Base-by-base conservation (phyloP, 164 flowering plant species). In the Chimonanthus praecox region DNA sequence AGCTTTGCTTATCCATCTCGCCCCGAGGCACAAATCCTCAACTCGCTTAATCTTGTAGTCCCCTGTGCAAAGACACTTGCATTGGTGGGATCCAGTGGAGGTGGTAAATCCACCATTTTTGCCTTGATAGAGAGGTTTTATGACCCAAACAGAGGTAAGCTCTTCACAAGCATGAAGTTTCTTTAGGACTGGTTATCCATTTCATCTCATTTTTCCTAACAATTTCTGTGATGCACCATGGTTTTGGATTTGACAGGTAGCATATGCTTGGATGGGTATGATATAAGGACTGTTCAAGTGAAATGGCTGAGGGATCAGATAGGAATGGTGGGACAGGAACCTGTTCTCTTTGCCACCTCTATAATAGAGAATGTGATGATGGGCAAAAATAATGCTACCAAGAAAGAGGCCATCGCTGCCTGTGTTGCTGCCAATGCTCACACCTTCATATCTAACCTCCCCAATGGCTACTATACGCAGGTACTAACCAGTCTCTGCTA, bases 261-360 rank as follows among this genome's bases (percentile, higher is more conserved):
- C 5, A 64, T 89, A 43, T 78, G 78, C 69, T 81, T 89, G 83
- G 97, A 91, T 78, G 90, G 91, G 11, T 80, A 85, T 72, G 90
- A 91, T 75, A 47, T 91, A 74, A 87, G 79, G 85, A 80, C 85
- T 47, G 76, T 91, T 58, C 92, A 89, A 80, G 88, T 91, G 58
- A 84, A 86, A 64, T 89, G 94, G 90, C 80, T 91, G 69, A 86
- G 97, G 78, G 72, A 49, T 67, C 91, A 87, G 75, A 86, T 91
- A 11, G 90, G 97, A 2, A 86, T 88, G 92, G 88, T 91, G 51
- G 90, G 97, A 4, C 94, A 91, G 64, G 97, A 91, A 73, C 97
- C 97, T 16, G 87, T 82, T 49, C 86, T 91, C 6, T 89, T 91
- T 68, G 86, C 88, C 51, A 86, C 84, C 7, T 78, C 82, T 72